Evolutionary conservation across 345 rosid species (phyloP).

Genomic region (Gynandropsis gynandra): DNA sequence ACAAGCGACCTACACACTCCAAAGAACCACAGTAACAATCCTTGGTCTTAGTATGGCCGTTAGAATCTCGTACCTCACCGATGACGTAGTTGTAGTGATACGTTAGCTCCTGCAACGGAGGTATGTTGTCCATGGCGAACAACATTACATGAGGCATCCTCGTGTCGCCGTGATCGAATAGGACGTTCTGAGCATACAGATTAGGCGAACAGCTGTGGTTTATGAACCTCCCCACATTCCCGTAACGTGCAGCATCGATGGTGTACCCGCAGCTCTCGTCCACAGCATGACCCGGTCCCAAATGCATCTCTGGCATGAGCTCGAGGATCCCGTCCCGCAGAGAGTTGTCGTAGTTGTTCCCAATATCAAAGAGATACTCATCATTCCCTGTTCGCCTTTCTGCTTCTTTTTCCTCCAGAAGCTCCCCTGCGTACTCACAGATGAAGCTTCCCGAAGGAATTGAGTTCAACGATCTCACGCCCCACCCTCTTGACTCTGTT

Average conservation of each 20-base stretch:
- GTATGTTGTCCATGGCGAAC: conserved; percentile 77
- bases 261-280: conserved; percentile 48
- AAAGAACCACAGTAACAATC: conserved; percentile 67
- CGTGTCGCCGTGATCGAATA: conserved; percentile 64
- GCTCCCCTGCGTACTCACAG: conserved; percentile 82
- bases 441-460: conserved; percentile 80
- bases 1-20: conserved; percentile 72
- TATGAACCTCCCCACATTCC: conserved; percentile 75
- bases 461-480: conserved; percentile 70
- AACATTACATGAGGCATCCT: conserved; percentile 87
- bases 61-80: conserved; percentile 53
- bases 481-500: conserved; percentile 85
- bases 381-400: conserved; percentile 55
- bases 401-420: conserved; percentile 71
- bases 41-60: conserved; percentile 66
- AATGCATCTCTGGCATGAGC: conserved; percentile 37
- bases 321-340: conserved; percentile 41
- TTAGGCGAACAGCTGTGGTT: conserved; percentile 95
- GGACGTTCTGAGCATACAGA: conserved; percentile 79
- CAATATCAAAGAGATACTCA: conserved; percentile 78
- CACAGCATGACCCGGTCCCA: conserved; percentile 27
- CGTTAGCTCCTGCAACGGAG: conserved; percentile 79
- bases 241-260: conserved; percentile 69
- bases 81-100: conserved; percentile 71
- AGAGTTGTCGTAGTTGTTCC: conserved; percentile 39